These are phyloP conservation scores for Basipetospora chlamydospora DNA, from an alignment of 2,329 filamentous ascomycete genomes.

Conservation along the genomic window DNA sequence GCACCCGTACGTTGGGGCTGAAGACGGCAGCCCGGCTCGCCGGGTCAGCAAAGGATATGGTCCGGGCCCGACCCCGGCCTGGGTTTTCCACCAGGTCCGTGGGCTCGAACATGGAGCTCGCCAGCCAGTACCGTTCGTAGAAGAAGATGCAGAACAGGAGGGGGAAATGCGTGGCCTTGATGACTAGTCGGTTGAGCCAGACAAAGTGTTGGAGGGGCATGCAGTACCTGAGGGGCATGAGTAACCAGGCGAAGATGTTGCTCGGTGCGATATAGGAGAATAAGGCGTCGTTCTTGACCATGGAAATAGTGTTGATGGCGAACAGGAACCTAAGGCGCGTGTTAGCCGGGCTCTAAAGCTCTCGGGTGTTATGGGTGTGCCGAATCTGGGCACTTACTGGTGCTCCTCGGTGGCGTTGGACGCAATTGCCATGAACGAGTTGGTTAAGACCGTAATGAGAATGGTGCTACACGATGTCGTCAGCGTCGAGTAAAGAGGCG, in stretches of 20 bases:
- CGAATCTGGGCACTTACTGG: conserved; percentile 36
- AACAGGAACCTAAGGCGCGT: conserved; percentile 77
- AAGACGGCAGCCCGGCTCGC: conserved; percentile 48
- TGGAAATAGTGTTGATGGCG: conserved; percentile 90
- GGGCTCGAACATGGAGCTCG: conserved; percentile 62
- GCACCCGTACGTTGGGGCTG: conserved; percentile 55
- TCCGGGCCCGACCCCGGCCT: conserved; percentile 31
- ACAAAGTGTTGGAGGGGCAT: conserved; percentile 74
- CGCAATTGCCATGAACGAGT: conserved; percentile 90
- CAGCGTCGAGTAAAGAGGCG: no score
- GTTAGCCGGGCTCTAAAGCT: no score
- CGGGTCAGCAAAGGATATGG: conserved; percentile 44
- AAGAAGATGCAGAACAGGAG: conserved; percentile 74
- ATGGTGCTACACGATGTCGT: conserved; percentile 65
- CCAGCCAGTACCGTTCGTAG: conserved; percentile 72
- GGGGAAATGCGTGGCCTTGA: conserved; percentile 83
- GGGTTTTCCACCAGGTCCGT: conserved; percentile 72
- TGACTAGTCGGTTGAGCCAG: conserved; percentile 73
- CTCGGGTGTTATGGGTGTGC: no score
- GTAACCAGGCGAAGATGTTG: conserved; percentile 80
- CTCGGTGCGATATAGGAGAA: conserved; percentile 89
- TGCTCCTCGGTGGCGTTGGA: conserved; percentile 91
- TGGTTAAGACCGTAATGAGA: conserved; percentile 86
- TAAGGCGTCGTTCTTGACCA: conserved; percentile 94
- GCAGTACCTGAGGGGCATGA: conserved; percentile 68